Conservation (phyloP, 2,329 filamentous ascomycete species). For the Tolypocladium sp. region DNA sequence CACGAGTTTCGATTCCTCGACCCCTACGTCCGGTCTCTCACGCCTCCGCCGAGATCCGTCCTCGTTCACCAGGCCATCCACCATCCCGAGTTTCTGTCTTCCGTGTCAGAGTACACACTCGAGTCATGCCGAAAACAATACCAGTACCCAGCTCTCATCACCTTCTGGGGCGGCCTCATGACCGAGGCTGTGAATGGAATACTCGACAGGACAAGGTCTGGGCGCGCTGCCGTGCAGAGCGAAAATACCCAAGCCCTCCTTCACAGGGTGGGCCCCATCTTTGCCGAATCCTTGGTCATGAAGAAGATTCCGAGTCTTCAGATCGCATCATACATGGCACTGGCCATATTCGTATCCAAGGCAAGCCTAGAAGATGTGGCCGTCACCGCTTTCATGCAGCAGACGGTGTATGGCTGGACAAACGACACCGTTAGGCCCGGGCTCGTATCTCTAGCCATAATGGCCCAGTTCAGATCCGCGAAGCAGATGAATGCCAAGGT, state of each 20-base stretch:
- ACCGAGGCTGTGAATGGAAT: conserved; percentile 79
- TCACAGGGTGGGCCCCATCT: conserved; percentile 53
- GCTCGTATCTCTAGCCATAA: conserved; percentile 69
- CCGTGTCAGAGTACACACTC: conserved; percentile 71
- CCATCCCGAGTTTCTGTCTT: conserved; percentile 65
- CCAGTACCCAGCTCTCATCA: conserved; percentile 68
- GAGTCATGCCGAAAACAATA: conserved; percentile 62
- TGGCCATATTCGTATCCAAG: conserved; percentile 78
- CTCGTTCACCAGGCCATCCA: conserved; percentile 78
- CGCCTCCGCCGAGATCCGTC: conserved; percentile 67
- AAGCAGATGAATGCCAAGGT: conserved; percentile 62
- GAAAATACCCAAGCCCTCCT: conserved; percentile 76
- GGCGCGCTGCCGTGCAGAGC: conserved; percentile 64
- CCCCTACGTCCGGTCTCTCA: conserved; percentile 73
- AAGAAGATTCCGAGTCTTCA: conserved; percentile 70
- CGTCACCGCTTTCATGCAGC: conserved; percentile 83
- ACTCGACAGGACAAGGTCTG: conserved; percentile 68
- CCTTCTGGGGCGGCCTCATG: conserved; percentile 85
- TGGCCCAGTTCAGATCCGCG: conserved; percentile 70
- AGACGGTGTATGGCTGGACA: conserved; percentile 70
- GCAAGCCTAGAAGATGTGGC: conserved; percentile 68
- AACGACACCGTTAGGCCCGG: conserved; percentile 63
- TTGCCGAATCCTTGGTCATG: conserved; percentile 71
- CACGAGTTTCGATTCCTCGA: conserved; percentile 73
- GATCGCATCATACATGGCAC: conserved; percentile 84